Evolutionary conservation across 495 filamentous ascomycete genomes (phyloP).

Genomic region (Neurospora discreta): DNA sequence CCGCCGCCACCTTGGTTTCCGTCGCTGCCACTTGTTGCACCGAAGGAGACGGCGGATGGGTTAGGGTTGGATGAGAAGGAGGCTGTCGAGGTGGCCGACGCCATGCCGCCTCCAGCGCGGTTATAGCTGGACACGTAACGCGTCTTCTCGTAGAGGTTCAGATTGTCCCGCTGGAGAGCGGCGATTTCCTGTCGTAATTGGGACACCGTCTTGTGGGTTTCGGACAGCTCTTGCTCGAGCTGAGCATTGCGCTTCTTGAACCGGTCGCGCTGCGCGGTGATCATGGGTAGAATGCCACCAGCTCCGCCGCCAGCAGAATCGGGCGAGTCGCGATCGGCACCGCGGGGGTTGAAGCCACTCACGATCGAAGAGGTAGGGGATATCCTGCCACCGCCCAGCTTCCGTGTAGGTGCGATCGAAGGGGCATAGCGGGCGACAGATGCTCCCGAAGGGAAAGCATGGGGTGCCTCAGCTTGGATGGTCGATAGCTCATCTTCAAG

Average conservation of each 20-base stretch:
- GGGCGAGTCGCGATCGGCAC: conserved; percentile 41
- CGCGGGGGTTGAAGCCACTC: conserved; percentile 72
- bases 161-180: conserved; percentile 89
- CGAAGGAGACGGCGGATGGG: conserved; percentile 51
- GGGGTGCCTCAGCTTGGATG: conserved; percentile 73
- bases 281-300: conserved; percentile 91
- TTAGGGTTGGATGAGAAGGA: conserved; percentile 62
- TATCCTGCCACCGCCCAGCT: conserved; percentile 48
- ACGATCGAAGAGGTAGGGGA: conserved; percentile 97
- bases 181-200: conserved; percentile 84
- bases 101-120: conserved; percentile 45
- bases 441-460: conserved; percentile 72
- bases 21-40: conserved; percentile 25
- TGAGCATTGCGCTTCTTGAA: conserved; percentile 95
- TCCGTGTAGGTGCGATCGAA: conserved; percentile 51
- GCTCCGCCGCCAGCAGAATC: conserved; percentile 65
- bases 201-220: conserved; percentile 68
- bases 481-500: conserved; percentile 86
- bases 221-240: conserved; percentile 82
- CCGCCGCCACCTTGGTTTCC: conserved; percentile 21
- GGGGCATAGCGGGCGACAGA: conserved; percentile 82
- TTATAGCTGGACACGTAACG: conserved; percentile 91
- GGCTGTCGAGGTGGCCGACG: conserved; percentile 62
- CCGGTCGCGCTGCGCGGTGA: conserved; percentile 92
- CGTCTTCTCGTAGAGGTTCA: conserved; percentile 95